Base-by-base conservation (phyloP, 306 rosid species). In the Coriaria nepalensis region DNA sequence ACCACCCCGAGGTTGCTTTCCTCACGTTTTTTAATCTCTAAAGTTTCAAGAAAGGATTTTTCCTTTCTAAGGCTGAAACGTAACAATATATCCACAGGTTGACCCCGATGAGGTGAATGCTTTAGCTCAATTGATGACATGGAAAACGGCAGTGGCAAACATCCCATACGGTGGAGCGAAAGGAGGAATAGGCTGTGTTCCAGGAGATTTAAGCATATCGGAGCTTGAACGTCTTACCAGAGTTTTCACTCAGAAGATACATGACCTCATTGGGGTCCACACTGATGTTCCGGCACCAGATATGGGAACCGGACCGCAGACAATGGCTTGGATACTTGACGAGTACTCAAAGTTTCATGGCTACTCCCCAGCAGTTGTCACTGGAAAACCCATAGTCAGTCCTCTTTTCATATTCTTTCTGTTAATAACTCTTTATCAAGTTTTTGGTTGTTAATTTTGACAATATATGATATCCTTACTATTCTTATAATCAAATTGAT, bases 61-160 rank as follows among this genome's bases (percentile, higher is more conserved):
- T 10, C n/a, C n/a, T n/a, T n/a, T n/a, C n/a, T n/a, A n/a, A n/a
- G n/a, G n/a, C n/a, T n/a, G n/a, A n/a, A n/a, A n/a, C n/a, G n/a
- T 48, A 32, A 14, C 8, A 6, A 7, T 37, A 8, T 56, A 6
- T 14, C 13, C 50, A 41, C 60, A 88, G 97, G 97, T 90, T 70
- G 97, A 90, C 36, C 97, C 94, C 3, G 97, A 90, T 71, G 97
- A 90, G 73, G 97, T 90, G 69, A 90, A 90, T 71, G 97, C 97
- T 37, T 71, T 90, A 40, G 97, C 97, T 38, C 97, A 90, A 53
- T 62, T 90, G 42, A 90, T 90, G 97, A 90, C 97, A 37, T 90
- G 97, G 97, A 90, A 90, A 78, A 90, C 97, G 35, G 97, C 97
- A 0, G 97, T 90, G 6, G 95, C 97, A 43, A 90, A 81, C 37